phyloP scores from a whole-genome alignment of 1,139 yeast genomes.

The Candida sp. region DNA sequence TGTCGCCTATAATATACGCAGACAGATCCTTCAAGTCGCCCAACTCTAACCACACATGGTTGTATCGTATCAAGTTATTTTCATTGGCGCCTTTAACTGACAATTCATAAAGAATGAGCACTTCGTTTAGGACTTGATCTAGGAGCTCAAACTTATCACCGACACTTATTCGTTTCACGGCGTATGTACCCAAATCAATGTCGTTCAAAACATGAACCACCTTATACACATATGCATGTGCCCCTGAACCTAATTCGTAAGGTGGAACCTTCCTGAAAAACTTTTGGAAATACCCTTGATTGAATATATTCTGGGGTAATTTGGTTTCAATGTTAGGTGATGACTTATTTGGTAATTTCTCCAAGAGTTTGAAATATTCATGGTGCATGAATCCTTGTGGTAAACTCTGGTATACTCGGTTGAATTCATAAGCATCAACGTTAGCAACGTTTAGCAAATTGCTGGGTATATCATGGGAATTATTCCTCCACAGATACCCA shows the following conservation, averaged over 20 bases:
- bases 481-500: conserved; percentile 27
- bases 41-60: conserved; percentile 89
- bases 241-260: conserved; percentile 65
- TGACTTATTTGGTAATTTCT: conserved; percentile 20
- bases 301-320: conserved; percentile 46
- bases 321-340: conserved; percentile 1
- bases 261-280: conserved; percentile 55
- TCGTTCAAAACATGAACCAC: conserved; percentile 79
- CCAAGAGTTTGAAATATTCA: conserved; percentile 39
- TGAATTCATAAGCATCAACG: conserved; percentile 1
- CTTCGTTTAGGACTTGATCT: conserved; percentile 72
- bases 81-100: conserved; percentile 39
- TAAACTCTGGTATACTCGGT: conserved; percentile 4
- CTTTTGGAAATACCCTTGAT: conserved; percentile 70
- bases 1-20: conserved; percentile 22
- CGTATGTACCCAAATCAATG: conserved; percentile 72
- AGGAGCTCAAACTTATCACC: conserved; percentile 72
- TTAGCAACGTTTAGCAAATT: conserved; percentile 1
- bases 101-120: conserved; percentile 55
- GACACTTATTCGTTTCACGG: conserved; percentile 79
- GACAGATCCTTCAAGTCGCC: conserved; percentile 52
- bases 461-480: neutral
- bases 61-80: conserved; percentile 72
- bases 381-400: conserved; percentile 29
- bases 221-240: conserved; percentile 78